Conservation (phyloP, 129 eudicot species). For the Flaveria bidentis region DNA sequence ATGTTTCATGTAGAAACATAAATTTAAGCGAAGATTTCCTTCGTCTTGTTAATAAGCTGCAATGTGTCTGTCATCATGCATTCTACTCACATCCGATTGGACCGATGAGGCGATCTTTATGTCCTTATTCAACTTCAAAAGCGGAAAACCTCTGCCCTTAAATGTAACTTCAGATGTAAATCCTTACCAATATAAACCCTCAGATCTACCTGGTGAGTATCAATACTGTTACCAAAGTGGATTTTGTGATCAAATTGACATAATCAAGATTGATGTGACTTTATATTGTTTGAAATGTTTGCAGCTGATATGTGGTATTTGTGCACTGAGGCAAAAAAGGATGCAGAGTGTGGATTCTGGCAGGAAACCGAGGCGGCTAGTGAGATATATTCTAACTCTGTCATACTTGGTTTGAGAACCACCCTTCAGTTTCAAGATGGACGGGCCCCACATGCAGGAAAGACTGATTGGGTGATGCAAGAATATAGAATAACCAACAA, state of each 20-base stretch:
- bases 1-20: too few species aligned
- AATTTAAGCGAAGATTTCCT: neutral
- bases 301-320: slow-evolving; percentile 69
- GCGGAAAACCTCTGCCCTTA: slow-evolving; percentile 41
- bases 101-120: slow-evolving; percentile 51
- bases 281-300: neutral
- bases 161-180: slow-evolving; percentile 4
- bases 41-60: slow-evolving; percentile 1
- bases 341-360: slow-evolving; percentile 62
- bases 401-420: slow-evolving; percentile 60
- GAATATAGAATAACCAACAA: slow-evolving; percentile 56
- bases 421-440: slow-evolving; percentile 60
- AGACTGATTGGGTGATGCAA: slow-evolving; percentile 76
- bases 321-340: slow-evolving; percentile 33
- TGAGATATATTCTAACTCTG: slow-evolving; percentile 46
- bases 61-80: slow-evolving; percentile 48
- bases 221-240: too few species aligned
- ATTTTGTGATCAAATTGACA: neutral
- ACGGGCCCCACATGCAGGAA: slow-evolving; percentile 30
- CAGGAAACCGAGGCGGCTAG: slow-evolving; percentile 43
- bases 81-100: slow-evolving; percentile 32
- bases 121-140: slow-evolving; percentile 33
- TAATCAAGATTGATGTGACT: neutral
- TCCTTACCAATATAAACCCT: neutral
- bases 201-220: neutral